Percentiles rank a stretch among this genome's conserved stretches.
These are phyloP conservation scores for Ilyonectria destructans DNA, from an alignment of 2,329 filamentous ascomycete species.

Conservation along the genomic window DNA sequence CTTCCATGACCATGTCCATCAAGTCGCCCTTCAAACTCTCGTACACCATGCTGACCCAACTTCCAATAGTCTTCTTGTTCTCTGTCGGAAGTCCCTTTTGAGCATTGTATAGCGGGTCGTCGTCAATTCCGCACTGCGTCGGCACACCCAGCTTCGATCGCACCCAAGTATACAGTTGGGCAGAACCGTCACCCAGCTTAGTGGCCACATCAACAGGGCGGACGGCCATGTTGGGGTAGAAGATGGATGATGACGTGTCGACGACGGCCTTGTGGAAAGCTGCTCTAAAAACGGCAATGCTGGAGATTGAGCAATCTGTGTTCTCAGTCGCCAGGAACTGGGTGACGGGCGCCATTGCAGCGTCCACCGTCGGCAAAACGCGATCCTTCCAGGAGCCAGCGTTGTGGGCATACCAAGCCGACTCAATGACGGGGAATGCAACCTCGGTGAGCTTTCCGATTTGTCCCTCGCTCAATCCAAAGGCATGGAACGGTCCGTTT, in stretches of 20 bases:
- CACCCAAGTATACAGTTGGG: conserved; percentile 51
- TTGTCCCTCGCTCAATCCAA: conserved; percentile 28
- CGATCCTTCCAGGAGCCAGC: conserved; percentile 51
- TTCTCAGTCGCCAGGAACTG: conserved; percentile 45
- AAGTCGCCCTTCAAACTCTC: conserved; percentile 49
- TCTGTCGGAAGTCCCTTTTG: conserved; percentile 43
- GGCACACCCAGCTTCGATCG: conserved; percentile 49
- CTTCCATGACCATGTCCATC: conserved; percentile 51
- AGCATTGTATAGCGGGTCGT: conserved; percentile 50
- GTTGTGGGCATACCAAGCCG: conserved; percentile 48
- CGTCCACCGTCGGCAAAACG: conserved; percentile 47
- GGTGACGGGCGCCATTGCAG: conserved; percentile 49
- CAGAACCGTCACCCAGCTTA: conserved; percentile 51
- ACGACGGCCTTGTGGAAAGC: conserved; percentile 43
- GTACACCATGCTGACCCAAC: conserved; percentile 52
- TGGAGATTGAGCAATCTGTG: conserved; percentile 44
- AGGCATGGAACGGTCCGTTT: conserved; percentile 37
- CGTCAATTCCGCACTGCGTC: conserved; percentile 52
- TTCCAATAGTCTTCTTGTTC: conserved; percentile 53
- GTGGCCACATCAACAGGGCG: conserved; percentile 45
- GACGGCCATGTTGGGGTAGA: conserved; percentile 48
- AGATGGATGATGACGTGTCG: conserved; percentile 41
- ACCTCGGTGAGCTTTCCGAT: conserved; percentile 18
- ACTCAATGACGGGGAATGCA: conserved; percentile 39
- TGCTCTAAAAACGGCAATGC: conserved; percentile 44